These are phyloP conservation scores for Medicago ruthenica DNA, from an alignment of 306 rosid species.

Conservation along the genomic window DNA sequence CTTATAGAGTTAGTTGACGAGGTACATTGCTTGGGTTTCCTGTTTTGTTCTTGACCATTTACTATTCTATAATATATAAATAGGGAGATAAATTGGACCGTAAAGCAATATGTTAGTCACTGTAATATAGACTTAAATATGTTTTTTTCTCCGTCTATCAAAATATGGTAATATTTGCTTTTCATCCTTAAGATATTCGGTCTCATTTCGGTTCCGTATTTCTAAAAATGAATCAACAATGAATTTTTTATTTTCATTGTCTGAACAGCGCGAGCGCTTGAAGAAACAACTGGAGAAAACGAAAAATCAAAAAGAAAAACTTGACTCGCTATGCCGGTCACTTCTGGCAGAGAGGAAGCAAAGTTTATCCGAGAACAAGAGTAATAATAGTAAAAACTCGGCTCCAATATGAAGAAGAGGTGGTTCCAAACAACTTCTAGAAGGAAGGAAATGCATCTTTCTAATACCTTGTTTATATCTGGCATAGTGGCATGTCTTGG, in stretches of 20 bases:
- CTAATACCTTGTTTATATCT: conserved; percentile 14
- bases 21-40: conserved; percentile 52
- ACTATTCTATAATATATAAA: conserved; percentile 1
- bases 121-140: neutral
- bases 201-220: neutral
- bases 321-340: conserved; percentile 85
- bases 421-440: conserved; percentile 23
- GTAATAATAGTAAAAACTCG: conserved; percentile 53
- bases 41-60: conserved; percentile 11
- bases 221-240: neutral
- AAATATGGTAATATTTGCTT: neutral
- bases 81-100: no score
- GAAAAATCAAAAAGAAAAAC: conserved; percentile 85
- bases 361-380: conserved; percentile 58
- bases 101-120: neutral
- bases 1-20: conserved; percentile 87
- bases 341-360: conserved; percentile 96
- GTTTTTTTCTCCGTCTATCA: neutral
- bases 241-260: conserved; percentile 24
- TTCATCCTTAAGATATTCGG: neutral
- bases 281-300: conserved; percentile 86
- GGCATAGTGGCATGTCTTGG: conserved; percentile 27
- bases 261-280: conserved; percentile 76
- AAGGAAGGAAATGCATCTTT: conserved; percentile 24
- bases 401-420: conserved; percentile 48